Conservation (phyloP, 2,329 filamentous ascomycete genomes). For the Arthrinium phaeospermum region DNA sequence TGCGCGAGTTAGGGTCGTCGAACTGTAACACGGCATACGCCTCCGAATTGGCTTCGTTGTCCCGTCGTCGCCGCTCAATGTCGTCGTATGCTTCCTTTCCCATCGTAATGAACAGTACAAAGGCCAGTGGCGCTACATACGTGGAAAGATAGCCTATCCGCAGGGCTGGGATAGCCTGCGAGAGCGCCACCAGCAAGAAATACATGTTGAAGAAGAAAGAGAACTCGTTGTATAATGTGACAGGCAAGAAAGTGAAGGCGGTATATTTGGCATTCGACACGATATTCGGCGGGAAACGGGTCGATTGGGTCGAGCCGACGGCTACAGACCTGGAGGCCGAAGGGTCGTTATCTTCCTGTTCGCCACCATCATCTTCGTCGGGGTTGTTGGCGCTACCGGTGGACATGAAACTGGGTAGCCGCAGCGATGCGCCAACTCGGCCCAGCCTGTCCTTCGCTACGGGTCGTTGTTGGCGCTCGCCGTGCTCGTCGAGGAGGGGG, state of each 20-base stretch:
- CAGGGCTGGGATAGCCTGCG: constrained; percentile 86
- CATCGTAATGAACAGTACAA: constrained; percentile 89
- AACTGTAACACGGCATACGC: constrained; percentile 81
- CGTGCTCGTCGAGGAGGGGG: constrained; percentile 66
- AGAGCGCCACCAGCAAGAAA: constrained; percentile 92
- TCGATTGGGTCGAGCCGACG: constrained; percentile 75
- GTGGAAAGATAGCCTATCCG: constrained; percentile 94
- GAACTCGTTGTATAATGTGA: constrained; percentile 97
- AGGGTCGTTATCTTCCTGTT: constrained; percentile 64
- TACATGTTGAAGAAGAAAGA: constrained; percentile 99
- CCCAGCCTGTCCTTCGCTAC: constrained; percentile 51
- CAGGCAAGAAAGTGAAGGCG: constrained; percentile 88
- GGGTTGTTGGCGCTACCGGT: constrained; percentile 38
- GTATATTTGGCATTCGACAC: constrained; percentile 99
- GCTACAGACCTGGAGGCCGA: constrained; percentile 75
- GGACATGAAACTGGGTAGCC: constrained; percentile 72
- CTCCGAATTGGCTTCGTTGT: constrained; percentile 94
- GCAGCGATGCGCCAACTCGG: constrained; percentile 58
- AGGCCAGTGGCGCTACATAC: constrained; percentile 89
- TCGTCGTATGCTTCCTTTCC: constrained; percentile 97
- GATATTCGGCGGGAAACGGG: constrained; percentile 85
- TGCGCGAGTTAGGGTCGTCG: constrained; percentile 55
- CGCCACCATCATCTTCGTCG: constrained; percentile 55
- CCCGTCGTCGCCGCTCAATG: constrained; percentile 81
- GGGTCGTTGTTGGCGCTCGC: constrained; percentile 41